phyloP scores from a whole-genome alignment of 345 rosid genomes.

The Conringia planisiliqua region DNA sequence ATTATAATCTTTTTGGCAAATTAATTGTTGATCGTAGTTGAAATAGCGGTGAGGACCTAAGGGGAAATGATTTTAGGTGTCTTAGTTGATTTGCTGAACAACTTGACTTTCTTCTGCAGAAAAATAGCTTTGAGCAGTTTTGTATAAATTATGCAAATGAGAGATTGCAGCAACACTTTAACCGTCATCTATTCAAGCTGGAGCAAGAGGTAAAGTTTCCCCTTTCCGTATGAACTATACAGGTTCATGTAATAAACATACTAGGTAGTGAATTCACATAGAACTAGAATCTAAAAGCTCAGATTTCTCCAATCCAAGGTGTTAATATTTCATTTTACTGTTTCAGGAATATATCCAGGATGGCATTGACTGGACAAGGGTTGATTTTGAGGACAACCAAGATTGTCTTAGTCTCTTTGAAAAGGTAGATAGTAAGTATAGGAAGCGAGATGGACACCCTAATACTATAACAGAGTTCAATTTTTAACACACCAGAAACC shows the following conservation, averaged over 20 bases:
- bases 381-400: conserved; percentile 98
- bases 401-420: conserved; percentile 97
- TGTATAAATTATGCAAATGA: conserved; percentile 99
- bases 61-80: background rate
- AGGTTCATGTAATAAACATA: background rate
- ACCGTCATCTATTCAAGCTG: conserved; percentile 94
- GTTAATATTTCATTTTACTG: conserved; percentile 3
- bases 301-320: background rate
- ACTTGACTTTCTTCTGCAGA: conserved; percentile 49
- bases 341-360: conserved; percentile 93
- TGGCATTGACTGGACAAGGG: conserved; percentile 98
- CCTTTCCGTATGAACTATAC: background rate
- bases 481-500: background rate
- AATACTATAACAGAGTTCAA: background rate
- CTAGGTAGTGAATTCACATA: background rate
- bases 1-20: background rate
- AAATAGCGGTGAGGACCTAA: background rate
- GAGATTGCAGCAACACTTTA: conserved; percentile 98
- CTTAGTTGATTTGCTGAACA: background rate
- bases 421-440: conserved; percentile 53
- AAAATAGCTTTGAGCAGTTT: conserved; percentile 98
- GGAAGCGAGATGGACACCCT: background rate
- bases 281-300: background rate
- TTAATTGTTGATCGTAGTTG: background rate
- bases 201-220: conserved; percentile 81